Evolutionary conservation across 2,329 filamentous ascomycete species (phyloP), one percentile per base, ranked within the genome.

Genomic region (Colletotrichum paranaense): DNA sequence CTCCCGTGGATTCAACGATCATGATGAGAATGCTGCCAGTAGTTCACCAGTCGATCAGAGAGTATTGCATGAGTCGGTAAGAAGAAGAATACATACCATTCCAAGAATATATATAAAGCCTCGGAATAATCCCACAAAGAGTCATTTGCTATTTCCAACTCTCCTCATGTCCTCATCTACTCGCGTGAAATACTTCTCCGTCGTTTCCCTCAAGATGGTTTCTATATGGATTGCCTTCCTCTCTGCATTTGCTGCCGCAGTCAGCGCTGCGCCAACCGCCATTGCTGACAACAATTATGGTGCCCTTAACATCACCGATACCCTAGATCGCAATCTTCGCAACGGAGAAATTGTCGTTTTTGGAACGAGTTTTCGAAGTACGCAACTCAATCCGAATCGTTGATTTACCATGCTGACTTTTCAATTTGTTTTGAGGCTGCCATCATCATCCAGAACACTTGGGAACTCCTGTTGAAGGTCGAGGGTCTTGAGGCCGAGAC

Each of bases 391-490:
- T 9, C 11, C 19, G 8, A 14, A 6, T 32, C 16, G n/a, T 12
- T 12, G 28, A 11, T 9, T 8, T 16, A 35, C 24, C 19, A 14
- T 38, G 12, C 62, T 64, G 8, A 64, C 49, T 4, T 35, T 8
- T 6, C 5, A 16, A 52, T 19, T 5, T 5, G 35, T 4, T 8
- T 9, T 32, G 4, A 8, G 69, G 69, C 69, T 32, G 28, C 49
- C 5, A 64, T 72, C 66, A 59, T 72, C 26, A 69, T 59, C 16
- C 22, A 69, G 53, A 66, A 72, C 66, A 72, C 69, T 8, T 72
- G 59, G 58, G 7, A 59, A 14, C 58, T 69, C 14, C 42, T 72
- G 5, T 55, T 72, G 38, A 59, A 63, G 58, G 24, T 30, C 9
- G 30, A 59, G 66, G 16, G 59, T 9, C 3, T 72, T 14, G 19